Percentiles rank a stretch among this genome's conserved stretches.
Conservation (phyloP, 768 basidiomycete genomes). For the Podaxis sp. region DNA sequence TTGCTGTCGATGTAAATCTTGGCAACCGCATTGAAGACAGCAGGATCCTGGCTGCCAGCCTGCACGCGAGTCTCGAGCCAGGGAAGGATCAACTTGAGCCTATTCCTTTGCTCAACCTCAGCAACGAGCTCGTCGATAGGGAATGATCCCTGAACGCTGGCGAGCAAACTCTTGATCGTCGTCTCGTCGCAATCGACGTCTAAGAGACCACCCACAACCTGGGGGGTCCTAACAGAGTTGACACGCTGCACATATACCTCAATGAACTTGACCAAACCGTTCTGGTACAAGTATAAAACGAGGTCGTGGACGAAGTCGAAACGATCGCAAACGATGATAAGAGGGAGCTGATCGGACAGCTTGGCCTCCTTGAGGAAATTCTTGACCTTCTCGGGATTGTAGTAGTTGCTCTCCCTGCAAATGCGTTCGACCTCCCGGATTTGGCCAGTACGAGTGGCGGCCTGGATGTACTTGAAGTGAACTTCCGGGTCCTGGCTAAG, state of each 20-base stretch:
- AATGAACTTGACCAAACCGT: slow-evolving; percentile 93
- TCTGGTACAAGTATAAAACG: slow-evolving; percentile 97
- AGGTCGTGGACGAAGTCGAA: slow-evolving; percentile 99
- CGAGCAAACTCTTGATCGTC: slow-evolving; percentile 91
- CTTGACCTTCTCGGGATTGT: slow-evolving; percentile 99
- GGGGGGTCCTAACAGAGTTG: slow-evolving; percentile 94
- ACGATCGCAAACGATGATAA: slow-evolving; percentile 99
- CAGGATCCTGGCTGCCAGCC: slow-evolving; percentile 88
- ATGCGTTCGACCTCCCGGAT: slow-evolving; percentile 99
- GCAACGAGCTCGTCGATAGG: slow-evolving; percentile 96
- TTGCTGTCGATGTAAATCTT: slow-evolving; percentile 99
- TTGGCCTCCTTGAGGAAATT: slow-evolving; percentile 99
- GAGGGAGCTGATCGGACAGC: slow-evolving; percentile 90
- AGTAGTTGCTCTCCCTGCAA: slow-evolving; percentile 93
- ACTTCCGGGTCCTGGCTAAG: slow-evolving; percentile 95
- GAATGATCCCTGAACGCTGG: slow-evolving; percentile 94
- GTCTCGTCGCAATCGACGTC: slow-evolving; percentile 98
- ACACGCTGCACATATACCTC: slow-evolving; percentile 99
- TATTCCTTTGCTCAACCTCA: slow-evolving; percentile 94
- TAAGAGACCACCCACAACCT: slow-evolving; percentile 92
- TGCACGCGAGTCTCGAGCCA: slow-evolving; percentile 95
- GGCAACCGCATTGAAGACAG: slow-evolving; percentile 95
- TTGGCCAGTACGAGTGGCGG: slow-evolving; percentile 95
- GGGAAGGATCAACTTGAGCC: slow-evolving; percentile 93
- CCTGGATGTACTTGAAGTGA: slow-evolving; percentile 99